A percentile compares a stretch with the other conserved stretches of the same genome.
phyloP scores from a whole-genome alignment of 345 rosid species.

The Sonneratia caseolaris region DNA sequence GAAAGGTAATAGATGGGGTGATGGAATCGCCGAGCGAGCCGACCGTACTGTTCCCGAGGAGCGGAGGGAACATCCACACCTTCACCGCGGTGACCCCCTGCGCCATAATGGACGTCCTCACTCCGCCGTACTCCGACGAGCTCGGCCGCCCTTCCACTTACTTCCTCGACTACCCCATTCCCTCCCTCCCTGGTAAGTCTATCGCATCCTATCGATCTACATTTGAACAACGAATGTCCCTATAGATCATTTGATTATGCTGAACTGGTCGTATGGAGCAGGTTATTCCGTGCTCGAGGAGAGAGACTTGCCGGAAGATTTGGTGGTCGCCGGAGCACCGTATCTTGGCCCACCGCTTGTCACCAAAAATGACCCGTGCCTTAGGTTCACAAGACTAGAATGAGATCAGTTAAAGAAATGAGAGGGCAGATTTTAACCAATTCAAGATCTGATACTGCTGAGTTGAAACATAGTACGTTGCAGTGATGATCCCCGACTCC shows the following conservation, averaged over 20 bases:
- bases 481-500: too few relatives aligned
- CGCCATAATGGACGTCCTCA: constrained; percentile 37
- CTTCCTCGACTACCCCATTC: constrained; percentile 25
- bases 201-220: background rate
- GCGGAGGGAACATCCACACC: constrained; percentile 42
- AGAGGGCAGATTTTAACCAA: too few relatives aligned
- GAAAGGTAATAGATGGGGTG: constrained; percentile 19
- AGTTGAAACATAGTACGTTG: too few relatives aligned
- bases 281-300: constrained; percentile 31
- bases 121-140: constrained; percentile 44
- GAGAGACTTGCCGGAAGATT: constrained; percentile 24
- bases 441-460: too few relatives aligned
- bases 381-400: background rate
- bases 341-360: constrained; percentile 26
- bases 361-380: background rate
- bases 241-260: background rate
- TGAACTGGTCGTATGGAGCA: constrained; percentile 1
- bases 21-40: constrained; percentile 26
- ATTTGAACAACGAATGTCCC: too few relatives aligned
- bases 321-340: constrained; percentile 26
- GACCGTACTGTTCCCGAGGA: constrained; percentile 28
- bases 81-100: constrained; percentile 44
- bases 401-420: too few relatives aligned
- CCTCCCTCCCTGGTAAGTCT: constrained; percentile 24
- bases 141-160: constrained; percentile 34